These are phyloP conservation scores for Cucumis variabilis DNA, from an alignment of 331 rosid species.

Conservation along the genomic window DNA sequence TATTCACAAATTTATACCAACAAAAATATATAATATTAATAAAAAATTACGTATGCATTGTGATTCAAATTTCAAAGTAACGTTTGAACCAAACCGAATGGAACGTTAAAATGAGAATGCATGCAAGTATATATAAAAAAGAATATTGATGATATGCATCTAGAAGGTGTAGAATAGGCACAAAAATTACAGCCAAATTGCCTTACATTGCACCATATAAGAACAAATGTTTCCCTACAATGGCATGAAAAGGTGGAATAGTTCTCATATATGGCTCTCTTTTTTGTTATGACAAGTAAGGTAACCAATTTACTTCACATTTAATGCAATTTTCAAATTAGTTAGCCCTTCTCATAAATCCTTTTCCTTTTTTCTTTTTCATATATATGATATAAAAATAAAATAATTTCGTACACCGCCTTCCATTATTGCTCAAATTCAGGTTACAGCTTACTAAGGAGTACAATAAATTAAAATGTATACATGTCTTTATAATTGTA, in stretches of 20 bases:
- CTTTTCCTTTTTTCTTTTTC: background rate
- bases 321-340: slow-evolving; percentile 6
- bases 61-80: background rate
- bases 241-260: background rate
- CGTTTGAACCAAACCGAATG: background rate
- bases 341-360: background rate
- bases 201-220: background rate
- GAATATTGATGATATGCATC: background rate
- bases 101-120: background rate
- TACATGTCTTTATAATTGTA: too few species aligned
- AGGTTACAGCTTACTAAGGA: too few species aligned
- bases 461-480: too few species aligned
- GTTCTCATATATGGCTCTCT: background rate
- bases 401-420: too few species aligned
- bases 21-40: too few species aligned
- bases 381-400: too few species aligned
- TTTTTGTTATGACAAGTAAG: background rate
- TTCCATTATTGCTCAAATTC: too few species aligned
- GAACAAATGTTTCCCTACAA: background rate
- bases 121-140: background rate
- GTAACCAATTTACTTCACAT: slow-evolving; percentile 2
- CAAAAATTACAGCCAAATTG: slow-evolving; percentile 14
- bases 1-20: too few species aligned
- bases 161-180: background rate
- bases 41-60: too few species aligned